Base-by-base conservation (phyloP, 2,329 filamentous ascomycete species). In the Neonectria sp. region DNA sequence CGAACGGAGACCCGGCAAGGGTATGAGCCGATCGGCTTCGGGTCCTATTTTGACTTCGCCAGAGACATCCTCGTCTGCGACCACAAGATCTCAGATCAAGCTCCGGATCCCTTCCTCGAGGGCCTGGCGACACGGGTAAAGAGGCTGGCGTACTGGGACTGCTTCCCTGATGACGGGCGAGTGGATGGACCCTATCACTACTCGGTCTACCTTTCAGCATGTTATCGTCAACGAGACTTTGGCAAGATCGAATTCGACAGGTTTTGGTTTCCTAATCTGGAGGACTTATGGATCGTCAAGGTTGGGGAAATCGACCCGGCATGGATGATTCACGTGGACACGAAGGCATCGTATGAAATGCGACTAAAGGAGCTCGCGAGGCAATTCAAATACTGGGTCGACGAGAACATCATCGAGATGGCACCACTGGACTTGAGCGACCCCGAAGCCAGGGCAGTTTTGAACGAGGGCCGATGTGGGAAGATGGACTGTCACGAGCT, bases 261-360 rank as follows among this genome's bases (percentile, higher is more conserved):
- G 21, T 77, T 82, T 46, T 81, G 79, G 79, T 82, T 82, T 51
- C 80, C 80, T 4, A 82, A 81, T 65, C 65, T 82, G 53, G 73
- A 77, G 40, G 79, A 82, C 21, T 63, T 82, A 24, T 82, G 80
- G 80, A 79, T 82, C 65, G 75, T 82, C 66, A 82, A 82, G 65
- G 74, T 82, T 61, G 80, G 80, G 25, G 79, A 81, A 55, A 76
- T 82, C 13, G 79, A 81, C 53, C 71, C 74, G 46, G 78, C 74
- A 13, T 82, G 80, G 80, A 77, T 77, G 73, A 71, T 82, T 29
- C 74, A 73, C 29, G 74, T 77, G n/a, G 78, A 82, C 56, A 71
- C 62, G 35, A 71, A 74, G 45, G 72, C 78, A 37, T 71, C 78
- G 4, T 77, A 74, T 49, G 72, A 79, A 51, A 67, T 68, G 27